Evolutionary conservation across 2,329 filamentous ascomycete genomes (phyloP).

Genomic region (Xylariaceae sp.): DNA sequence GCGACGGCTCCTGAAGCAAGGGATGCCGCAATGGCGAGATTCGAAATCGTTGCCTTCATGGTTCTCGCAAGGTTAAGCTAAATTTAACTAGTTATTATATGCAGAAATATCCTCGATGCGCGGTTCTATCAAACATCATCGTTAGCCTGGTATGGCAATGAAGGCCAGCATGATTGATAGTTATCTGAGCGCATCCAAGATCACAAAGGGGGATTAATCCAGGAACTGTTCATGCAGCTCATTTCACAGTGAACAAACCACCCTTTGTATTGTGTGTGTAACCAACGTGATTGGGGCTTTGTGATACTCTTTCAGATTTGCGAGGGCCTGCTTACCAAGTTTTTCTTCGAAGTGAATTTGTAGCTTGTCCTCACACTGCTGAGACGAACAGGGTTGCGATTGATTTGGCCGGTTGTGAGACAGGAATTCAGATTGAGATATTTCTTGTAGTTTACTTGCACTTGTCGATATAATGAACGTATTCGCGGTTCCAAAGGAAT

Average conservation of each 20-base stretch:
- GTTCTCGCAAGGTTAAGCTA: conserved; percentile 26
- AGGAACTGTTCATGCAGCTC: background rate
- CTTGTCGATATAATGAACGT: conserved; percentile 33
- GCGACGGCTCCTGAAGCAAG: conserved; percentile 54
- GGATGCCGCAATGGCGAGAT: conserved; percentile 58
- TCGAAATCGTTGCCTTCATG: conserved; percentile 57
- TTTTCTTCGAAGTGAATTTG: background rate
- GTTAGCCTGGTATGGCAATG: conserved; percentile 6
- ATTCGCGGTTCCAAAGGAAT: conserved; percentile 54
- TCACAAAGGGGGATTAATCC: background rate
- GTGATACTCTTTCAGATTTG: background rate
- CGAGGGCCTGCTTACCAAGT: conserved; percentile 14
- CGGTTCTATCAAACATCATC: background rate
- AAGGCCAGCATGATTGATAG: background rate
- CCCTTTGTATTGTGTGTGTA: conserved; percentile 1
- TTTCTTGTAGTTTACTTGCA: conserved; percentile 15
- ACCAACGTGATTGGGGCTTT: background rate
- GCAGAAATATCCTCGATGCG: conserved; percentile 2
- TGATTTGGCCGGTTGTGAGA: conserved; percentile 10
- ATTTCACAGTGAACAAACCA: background rate
- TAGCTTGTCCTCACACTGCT: background rate
- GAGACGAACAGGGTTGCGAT: background rate
- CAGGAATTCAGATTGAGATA: background rate
- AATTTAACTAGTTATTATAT: conserved; percentile 16
- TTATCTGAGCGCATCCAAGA: background rate